Evolutionary conservation across 257 asterid genomes (phyloP).

Genomic region (Solanum pennellii): DNA sequence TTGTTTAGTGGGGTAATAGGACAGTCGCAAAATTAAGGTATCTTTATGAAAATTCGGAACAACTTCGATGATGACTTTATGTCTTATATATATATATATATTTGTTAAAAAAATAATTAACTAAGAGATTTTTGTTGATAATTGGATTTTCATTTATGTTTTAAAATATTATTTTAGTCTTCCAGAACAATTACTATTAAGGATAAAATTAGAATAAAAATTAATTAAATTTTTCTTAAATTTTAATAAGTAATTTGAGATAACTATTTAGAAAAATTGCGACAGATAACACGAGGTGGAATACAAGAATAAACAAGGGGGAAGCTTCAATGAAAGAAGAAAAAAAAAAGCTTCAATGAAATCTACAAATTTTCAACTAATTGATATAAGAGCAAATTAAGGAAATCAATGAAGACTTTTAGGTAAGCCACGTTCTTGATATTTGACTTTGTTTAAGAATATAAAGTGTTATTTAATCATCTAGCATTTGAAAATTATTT

Average conservation of each 20-base stretch:
- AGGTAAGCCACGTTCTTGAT: neutral
- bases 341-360: neutral
- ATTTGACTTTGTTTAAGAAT: neutral
- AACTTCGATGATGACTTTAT: too few relatives aligned
- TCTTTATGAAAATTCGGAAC: too few relatives aligned
- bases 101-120: neutral
- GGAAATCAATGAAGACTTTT: conserved; percentile 19
- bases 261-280: neutral
- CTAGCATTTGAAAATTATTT: neutral
- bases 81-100: too few relatives aligned
- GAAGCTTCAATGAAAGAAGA: neutral
- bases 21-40: too few relatives aligned
- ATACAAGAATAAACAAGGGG: neutral
- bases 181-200: neutral
- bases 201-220: neutral
- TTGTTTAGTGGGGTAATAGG: too few relatives aligned
- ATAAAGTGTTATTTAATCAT: neutral
- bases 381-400: conserved; percentile 20
- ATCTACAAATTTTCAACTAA: conserved; percentile 8
- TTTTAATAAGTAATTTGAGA: neutral
- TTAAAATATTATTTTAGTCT: neutral
- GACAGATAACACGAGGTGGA: neutral
- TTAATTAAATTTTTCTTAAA: neutral
- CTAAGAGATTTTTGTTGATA: neutral
- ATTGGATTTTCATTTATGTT: neutral